phyloP scores from a whole-genome alignment of 2,329 filamentous ascomycete genomes.

The Cordyceps fumosorosea region DNA sequence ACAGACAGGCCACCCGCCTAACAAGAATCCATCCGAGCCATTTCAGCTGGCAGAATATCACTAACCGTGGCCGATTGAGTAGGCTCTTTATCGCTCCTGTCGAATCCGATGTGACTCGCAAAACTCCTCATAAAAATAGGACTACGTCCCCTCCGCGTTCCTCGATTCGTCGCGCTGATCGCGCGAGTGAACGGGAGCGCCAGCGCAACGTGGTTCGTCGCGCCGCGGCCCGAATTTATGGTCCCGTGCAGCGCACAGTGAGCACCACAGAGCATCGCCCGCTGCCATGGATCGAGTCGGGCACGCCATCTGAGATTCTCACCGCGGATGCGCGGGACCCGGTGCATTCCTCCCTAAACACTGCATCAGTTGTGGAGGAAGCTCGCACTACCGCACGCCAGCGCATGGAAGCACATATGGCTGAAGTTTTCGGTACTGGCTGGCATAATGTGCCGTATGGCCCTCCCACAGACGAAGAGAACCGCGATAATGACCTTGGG shows the following conservation, averaged over 20 bases:
- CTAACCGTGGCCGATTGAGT: neutral
- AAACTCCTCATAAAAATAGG: constrained; percentile 25
- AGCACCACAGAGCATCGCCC: constrained; percentile 14
- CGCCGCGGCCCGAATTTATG: constrained; percentile 24
- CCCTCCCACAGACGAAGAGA: constrained; percentile 12
- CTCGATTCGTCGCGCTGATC: constrained; percentile 33
- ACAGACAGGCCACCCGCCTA: neutral
- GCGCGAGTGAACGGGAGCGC: constrained; percentile 26
- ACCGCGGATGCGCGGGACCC: neutral
- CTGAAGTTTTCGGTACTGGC: constrained; percentile 19
- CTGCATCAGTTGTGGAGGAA: constrained; percentile 16
- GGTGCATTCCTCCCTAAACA: constrained; percentile 17
- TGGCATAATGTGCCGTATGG: constrained; percentile 15
- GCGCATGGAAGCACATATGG: constrained; percentile 23
- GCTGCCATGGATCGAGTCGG: constrained; percentile 20
- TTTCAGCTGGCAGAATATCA: neutral
- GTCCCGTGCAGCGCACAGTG: constrained; percentile 21
- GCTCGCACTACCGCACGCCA: constrained; percentile 11
- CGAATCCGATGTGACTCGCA: constrained; percentile 35
- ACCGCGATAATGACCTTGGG: constrained; percentile 16
- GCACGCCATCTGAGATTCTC: constrained; percentile 6
- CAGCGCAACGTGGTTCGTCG: constrained; percentile 17
- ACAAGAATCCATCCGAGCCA: neutral
- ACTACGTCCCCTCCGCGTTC: constrained; percentile 30
- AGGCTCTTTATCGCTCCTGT: constrained; percentile 42